phyloP scores from a whole-genome alignment of 1,284 basidiomycete species.

The Golubevia pallescens region DNA sequence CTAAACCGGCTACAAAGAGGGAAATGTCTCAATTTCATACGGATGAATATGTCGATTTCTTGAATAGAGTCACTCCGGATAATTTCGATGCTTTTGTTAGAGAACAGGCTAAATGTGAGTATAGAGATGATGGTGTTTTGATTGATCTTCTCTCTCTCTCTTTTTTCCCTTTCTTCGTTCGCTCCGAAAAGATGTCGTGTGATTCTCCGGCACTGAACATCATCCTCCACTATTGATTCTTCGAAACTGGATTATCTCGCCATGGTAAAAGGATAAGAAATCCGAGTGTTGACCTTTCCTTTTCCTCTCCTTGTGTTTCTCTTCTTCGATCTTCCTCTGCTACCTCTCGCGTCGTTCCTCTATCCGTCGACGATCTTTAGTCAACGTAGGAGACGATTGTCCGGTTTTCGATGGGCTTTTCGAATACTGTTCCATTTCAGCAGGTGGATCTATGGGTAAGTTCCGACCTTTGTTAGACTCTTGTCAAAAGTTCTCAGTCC shows the following conservation, averaged over 20 bases:
- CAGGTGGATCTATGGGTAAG: constrained; percentile 95
- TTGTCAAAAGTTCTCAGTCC: too few relatives aligned
- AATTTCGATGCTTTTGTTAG: constrained; percentile 86
- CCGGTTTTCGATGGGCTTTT: constrained; percentile 98
- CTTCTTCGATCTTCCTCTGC: neutral
- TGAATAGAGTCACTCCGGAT: constrained; percentile 80
- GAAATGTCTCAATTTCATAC: constrained; percentile 97
- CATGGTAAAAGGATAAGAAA: too few relatives aligned
- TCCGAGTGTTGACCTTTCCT: neutral
- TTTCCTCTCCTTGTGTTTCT: neutral
- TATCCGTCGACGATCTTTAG: constrained; percentile 62
- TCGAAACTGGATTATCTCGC: too few relatives aligned
- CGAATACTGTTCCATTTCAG: constrained; percentile 97
- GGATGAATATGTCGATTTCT: constrained; percentile 90
- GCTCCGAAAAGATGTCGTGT: too few relatives aligned
- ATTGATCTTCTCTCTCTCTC: neutral
- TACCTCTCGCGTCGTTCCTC: neutral
- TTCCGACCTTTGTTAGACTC: neutral
- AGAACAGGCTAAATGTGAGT: constrained; percentile 98
- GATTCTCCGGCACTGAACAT: neutral
- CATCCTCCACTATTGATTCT: neutral
- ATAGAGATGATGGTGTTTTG: neutral
- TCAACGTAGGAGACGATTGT: constrained; percentile 92
- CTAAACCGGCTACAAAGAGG: constrained; percentile 97
- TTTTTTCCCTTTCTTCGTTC: neutral